These are phyloP conservation scores for Platanthera guangdongensis DNA, from an alignment of 106 monocot species.

Conservation along the genomic window DNA sequence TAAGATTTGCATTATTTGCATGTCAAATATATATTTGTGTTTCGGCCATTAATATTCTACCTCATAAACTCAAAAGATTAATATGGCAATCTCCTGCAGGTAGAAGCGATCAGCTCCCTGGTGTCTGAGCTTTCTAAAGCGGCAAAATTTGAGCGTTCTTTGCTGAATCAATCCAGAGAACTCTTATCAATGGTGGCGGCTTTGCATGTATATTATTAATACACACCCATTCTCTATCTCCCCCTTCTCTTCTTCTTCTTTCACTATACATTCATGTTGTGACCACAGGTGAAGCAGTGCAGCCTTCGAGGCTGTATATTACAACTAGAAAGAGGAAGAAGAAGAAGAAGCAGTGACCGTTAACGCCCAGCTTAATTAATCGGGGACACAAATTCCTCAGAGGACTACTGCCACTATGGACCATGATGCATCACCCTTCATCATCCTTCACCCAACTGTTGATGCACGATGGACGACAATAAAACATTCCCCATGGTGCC, in stretches of 20 bases:
- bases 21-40: too few relatives aligned
- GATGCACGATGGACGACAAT: neutral
- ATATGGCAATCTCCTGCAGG: constrained; percentile 13
- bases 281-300: constrained; percentile 49
- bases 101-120: constrained; percentile 24
- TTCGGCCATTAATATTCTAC: too few relatives aligned
- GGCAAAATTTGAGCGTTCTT: constrained; percentile 24
- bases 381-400: neutral
- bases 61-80: too few relatives aligned
- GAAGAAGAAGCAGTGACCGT: neutral
- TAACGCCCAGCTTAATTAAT: neutral
- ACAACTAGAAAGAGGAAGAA: constrained; percentile 18
- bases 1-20: too few relatives aligned
- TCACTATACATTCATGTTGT: neutral
- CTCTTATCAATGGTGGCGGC: constrained; percentile 36
- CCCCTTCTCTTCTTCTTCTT: neutral
- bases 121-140: constrained; percentile 37
- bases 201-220: constrained; percentile 39
- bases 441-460: neutral
- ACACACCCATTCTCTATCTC: neutral
- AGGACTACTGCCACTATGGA: neutral
- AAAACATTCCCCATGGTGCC: neutral
- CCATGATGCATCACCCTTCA: neutral
- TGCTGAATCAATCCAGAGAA: constrained; percentile 42
- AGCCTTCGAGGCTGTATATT: constrained; percentile 36